A percentile compares a stretch with the other conserved stretches of the same genome.
Conservation (phyloP, 1,284 basidiomycete species). For the Heterobasidion annosum region DNA sequence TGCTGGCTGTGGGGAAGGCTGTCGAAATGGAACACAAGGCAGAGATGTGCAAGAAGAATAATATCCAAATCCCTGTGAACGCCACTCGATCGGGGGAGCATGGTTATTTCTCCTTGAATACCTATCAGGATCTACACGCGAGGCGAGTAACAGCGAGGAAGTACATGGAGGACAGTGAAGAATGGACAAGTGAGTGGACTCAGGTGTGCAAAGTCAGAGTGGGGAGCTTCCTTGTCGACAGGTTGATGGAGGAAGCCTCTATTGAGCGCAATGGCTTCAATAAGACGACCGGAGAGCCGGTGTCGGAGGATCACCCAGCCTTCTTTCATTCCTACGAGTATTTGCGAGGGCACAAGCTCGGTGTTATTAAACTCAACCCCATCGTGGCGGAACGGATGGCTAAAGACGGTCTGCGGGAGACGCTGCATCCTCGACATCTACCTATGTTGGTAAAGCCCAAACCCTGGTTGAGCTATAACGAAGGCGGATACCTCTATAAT, state of each 20-base stretch:
- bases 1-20: constrained; percentile 78
- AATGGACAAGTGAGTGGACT: constrained; percentile 79
- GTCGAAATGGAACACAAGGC: constrained; percentile 88
- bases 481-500: constrained; percentile 83
- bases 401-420: constrained; percentile 67
- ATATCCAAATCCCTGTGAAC: constrained; percentile 40
- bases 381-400: constrained; percentile 74
- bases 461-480: constrained; percentile 75
- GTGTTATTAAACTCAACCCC: constrained; percentile 85
- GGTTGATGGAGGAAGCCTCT: constrained; percentile 77
- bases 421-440: constrained; percentile 87
- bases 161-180: constrained; percentile 54
- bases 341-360: constrained; percentile 84
- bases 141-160: constrained; percentile 56
- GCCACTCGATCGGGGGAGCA: constrained; percentile 26
- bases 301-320: constrained; percentile 83
- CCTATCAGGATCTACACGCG: constrained; percentile 49
- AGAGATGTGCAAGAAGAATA: constrained; percentile 65
- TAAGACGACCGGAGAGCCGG: constrained; percentile 42
- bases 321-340: constrained; percentile 95
- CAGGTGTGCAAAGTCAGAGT: constrained; percentile 70
- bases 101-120: constrained; percentile 47
- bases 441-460: constrained; percentile 94
- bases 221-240: constrained; percentile 79
- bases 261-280: constrained; percentile 58